A percentile compares a stretch with the other conserved stretches of the same genome.
Evolutionary conservation across 352 stramenopile genomes (phyloP).

Genomic region (Plasmopara muralis): DNA sequence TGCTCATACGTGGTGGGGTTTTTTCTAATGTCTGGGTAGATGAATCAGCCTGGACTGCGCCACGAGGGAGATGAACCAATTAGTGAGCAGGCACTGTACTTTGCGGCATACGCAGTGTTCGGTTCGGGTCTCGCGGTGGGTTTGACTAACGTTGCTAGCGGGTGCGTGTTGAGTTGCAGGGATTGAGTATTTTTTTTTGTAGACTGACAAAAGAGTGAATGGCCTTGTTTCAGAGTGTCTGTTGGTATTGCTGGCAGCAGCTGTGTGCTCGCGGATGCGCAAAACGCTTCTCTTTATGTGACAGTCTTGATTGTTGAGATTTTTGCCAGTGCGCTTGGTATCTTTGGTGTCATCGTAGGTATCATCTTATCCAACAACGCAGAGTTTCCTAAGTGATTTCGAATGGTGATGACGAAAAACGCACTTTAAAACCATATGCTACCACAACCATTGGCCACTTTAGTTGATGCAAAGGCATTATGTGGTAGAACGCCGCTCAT

Average conservation of each 20-base stretch:
- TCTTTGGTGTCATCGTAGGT: conserved; percentile 98
- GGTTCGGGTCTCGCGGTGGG: conserved; percentile 95
- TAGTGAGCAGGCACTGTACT: conserved; percentile 84
- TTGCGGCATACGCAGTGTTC: conserved; percentile 98
- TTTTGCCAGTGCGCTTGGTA: conserved; percentile 98
- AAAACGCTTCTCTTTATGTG: conserved; percentile 97
- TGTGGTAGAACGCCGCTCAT: not conserved
- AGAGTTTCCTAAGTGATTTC: conserved; percentile 85
- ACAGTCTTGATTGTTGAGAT: conserved; percentile 99
- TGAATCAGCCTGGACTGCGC: conserved; percentile 68
- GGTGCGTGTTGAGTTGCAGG: conserved; percentile 31
- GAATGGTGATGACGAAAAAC: not conserved
- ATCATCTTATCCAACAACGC: conserved; percentile 99
- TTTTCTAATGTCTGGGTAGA: conserved; percentile 24
- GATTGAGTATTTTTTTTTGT: not conserved
- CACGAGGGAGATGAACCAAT: conserved; percentile 58
- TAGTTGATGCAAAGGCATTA: not conserved
- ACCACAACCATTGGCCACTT: not conserved
- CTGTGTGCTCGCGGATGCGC: conserved; percentile 97
- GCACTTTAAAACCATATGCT: too few relatives aligned
- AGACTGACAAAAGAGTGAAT: not conserved
- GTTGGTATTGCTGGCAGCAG: conserved; percentile 97
- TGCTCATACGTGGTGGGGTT: conserved; percentile 2
- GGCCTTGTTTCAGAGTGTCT: conserved; percentile 71
- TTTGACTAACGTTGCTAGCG: conserved; percentile 96